Evolutionary conservation across 2,329 filamentous ascomycete genomes (phyloP).

Genomic region (Apiospora arundinis): DNA sequence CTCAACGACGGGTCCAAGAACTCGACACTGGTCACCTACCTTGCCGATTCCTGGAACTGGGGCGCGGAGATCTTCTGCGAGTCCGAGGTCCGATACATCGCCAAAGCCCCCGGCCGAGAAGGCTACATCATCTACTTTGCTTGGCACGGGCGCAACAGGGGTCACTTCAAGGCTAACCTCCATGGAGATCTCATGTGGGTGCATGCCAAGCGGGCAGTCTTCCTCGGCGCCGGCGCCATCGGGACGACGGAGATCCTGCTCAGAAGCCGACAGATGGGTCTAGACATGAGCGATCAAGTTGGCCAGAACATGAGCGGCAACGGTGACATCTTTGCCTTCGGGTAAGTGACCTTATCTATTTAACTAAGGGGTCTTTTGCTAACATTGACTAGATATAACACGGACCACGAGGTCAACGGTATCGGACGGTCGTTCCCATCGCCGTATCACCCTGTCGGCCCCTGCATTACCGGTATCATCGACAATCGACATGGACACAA

Average conservation of each 20-base stretch:
- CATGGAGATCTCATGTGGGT: conserved; percentile 71
- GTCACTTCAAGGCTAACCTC: conserved; percentile 59
- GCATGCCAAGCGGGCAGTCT: conserved; percentile 67
- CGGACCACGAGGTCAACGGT: conserved; percentile 60
- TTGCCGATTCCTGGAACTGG: conserved; percentile 75
- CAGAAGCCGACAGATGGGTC: conserved; percentile 63
- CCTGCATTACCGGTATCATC: conserved; percentile 68
- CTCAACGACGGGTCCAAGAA: conserved; percentile 73
- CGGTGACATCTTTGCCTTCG: conserved; percentile 70
- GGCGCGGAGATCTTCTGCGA: conserved; percentile 75
- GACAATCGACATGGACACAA: conserved; percentile 59
- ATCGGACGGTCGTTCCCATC: conserved; percentile 59
- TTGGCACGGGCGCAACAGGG: conserved; percentile 66
- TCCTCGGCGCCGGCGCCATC: conserved; percentile 69
- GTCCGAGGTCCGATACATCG: conserved; percentile 69
- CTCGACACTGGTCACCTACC: conserved; percentile 69
- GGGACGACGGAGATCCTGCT: conserved; percentile 72
- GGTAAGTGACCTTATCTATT: conserved; percentile 44
- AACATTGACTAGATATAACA: conserved; percentile 58
- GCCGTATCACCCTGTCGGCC: conserved; percentile 60
- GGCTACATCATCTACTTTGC: conserved; percentile 71
- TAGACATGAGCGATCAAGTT: conserved; percentile 62
- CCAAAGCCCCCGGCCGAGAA: conserved; percentile 54
- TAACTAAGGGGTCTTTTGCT: neutral
- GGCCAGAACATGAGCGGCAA: conserved; percentile 70